Evolutionary conservation across 2,329 filamentous ascomycete species (phyloP).

Genomic region (Fusarium virguliforme): DNA sequence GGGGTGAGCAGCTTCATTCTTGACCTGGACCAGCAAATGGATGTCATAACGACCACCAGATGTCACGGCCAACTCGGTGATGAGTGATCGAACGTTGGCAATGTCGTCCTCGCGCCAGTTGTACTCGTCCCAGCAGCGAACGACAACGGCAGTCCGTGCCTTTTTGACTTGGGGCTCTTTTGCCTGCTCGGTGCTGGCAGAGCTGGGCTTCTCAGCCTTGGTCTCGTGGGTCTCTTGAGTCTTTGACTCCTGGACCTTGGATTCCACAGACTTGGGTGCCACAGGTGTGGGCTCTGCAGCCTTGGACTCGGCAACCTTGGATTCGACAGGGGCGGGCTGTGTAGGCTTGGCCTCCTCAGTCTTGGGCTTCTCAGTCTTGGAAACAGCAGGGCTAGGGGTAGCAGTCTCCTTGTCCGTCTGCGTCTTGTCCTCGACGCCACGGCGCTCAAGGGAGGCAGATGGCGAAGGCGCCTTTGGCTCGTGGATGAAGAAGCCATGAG

Average conservation of each 20-base stretch:
- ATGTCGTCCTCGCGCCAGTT: conserved; percentile 85
- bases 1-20: conserved; percentile 79
- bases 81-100: conserved; percentile 86
- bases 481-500: conserved; percentile 69
- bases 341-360: conserved; percentile 14
- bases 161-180: conserved; percentile 33
- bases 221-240: conserved; percentile 15
- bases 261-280: conserved; percentile 18
- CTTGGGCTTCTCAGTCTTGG: conserved; percentile 27
- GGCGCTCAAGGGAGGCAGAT: conserved; percentile 26
- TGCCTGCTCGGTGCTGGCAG: conserved; percentile 9
- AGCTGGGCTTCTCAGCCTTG: conserved; percentile 6
- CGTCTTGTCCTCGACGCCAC: conserved; percentile 31
- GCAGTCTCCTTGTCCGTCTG: conserved; percentile 35
- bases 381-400: conserved; percentile 17
- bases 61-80: conserved; percentile 84
- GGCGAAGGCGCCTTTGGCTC: conserved; percentile 47
- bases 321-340: background rate
- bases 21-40: conserved; percentile 88
- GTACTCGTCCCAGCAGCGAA: conserved; percentile 88
- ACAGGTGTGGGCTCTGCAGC: conserved; percentile 3
- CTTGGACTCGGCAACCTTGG: conserved; percentile 2
- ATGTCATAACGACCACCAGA: conserved; percentile 91
- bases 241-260: conserved; percentile 28
- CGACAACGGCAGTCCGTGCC: conserved; percentile 79